Base-by-base conservation (phyloP, 2,329 filamentous ascomycete genomes). In the Ascochyta clinopodiicola region DNA sequence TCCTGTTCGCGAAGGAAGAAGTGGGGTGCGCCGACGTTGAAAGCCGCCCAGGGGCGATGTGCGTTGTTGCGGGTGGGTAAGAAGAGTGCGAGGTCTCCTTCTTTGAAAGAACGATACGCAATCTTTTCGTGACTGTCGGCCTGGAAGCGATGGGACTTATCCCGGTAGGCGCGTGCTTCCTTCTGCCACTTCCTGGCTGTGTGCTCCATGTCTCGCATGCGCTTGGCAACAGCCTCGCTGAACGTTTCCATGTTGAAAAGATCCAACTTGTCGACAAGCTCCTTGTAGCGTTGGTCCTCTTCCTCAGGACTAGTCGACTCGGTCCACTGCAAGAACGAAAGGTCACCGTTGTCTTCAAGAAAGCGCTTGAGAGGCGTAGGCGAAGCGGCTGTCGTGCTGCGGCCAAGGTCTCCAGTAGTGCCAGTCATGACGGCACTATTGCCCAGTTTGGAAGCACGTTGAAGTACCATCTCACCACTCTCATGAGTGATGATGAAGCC, bases 1-100 rank as follows among this genome's bases (percentile, higher is more conserved):
- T 98, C 94, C 73, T 96, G 90, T 75, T 99, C 95, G 32, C 92
- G 90, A 2, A 99, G 82, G 79, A 99, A 99, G 78, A 95, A 98
- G 74, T 99, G 95, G 8, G 95, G 95, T 57, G 94, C 96, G 1
- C 93, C 94, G 29, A 99, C 91, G 68, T 99, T 99, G 83, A 99
- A 99, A 0, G 95, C 95, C 5, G 95, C 95, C 95, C 95, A 99
- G 0, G 95, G 94, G 15, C 94, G 90, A 4, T 92, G 95, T 34
- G 90, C 91, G 76, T 98, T 93, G 72, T 97, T 98, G 32, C 94
- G 85, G 0, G 95, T 99, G 0, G 95, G 95, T 36, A 99, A 79
- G 79, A 99, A 99, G 2, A 99, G 78, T 12, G 94, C 95, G 13
- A 99, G 82, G 70, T 99, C 95, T 7, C 95, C 94, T 75, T 97